Percentiles rank a stretch among this genome's conserved stretches.
Evolutionary conservation across 176 grass and related monocot species (phyloP).

Genomic region (Stipa capillata): DNA sequence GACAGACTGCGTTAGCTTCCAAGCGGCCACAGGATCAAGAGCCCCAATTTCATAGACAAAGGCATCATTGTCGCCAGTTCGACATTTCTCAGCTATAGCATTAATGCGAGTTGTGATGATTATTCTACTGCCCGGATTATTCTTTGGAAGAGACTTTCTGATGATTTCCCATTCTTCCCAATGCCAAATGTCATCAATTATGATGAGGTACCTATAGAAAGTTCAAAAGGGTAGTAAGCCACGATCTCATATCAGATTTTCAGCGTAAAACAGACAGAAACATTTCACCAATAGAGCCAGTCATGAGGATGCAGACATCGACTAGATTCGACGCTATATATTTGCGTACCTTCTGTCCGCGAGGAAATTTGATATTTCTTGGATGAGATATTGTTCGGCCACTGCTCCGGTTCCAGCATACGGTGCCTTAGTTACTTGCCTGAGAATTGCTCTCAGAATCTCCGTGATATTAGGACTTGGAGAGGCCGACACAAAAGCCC

Average conservation of each 20-base stretch:
- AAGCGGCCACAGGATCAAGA: background rate
- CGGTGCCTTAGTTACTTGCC: background rate
- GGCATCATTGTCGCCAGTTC: background rate
- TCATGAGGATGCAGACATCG: background rate
- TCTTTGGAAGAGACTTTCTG: background rate
- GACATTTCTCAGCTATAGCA: background rate
- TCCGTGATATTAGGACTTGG: background rate
- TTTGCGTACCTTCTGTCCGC: background rate
- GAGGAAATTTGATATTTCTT: background rate
- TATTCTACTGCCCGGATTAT: background rate
- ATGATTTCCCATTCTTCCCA: background rate
- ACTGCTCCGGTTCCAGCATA: background rate
- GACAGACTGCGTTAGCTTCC: background rate
- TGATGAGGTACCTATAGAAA: background rate
- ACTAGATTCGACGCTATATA: background rate
- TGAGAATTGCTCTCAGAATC: background rate
- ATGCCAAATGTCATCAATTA: constrained; percentile 5
- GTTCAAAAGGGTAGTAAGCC: background rate
- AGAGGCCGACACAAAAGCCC: background rate
- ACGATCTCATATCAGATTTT: background rate
- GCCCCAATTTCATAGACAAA: background rate
- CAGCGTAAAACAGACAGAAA: too few relatives aligned
- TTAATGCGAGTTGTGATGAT: background rate
- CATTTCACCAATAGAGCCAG: too few relatives aligned
- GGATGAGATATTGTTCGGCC: background rate